A percentile compares a stretch with the other conserved stretches of the same genome.
Conservation (phyloP, 1,139 yeast genomes). For the Candida dubliniensis region DNA sequence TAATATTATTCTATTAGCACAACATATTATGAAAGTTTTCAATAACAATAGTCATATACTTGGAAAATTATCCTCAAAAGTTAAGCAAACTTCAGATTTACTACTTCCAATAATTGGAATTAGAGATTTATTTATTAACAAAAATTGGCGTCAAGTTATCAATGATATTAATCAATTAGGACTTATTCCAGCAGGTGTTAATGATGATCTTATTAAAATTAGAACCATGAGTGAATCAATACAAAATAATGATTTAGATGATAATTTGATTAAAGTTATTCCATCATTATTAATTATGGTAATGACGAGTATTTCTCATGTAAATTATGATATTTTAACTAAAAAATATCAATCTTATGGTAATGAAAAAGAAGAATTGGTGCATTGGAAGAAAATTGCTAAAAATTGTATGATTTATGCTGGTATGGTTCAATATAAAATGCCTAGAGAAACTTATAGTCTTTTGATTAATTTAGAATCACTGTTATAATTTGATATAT, state of each 20-base stretch:
- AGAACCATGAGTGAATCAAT: conserved; percentile 45
- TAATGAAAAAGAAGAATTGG: conserved; percentile 55
- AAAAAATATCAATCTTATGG: conserved; percentile 51
- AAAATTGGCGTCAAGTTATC: conserved; percentile 65
- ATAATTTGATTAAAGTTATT: conserved; percentile 71
- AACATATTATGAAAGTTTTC: conserved; percentile 55
- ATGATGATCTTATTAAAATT: conserved; percentile 37
- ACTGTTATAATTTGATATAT: conserved; percentile 27
- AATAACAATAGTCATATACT: conserved; percentile 52
- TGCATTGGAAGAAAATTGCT: conserved; percentile 61
- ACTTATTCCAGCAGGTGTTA: conserved; percentile 60
- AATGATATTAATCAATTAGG: conserved; percentile 57
- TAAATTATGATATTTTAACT: conserved; percentile 49
- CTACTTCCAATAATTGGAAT: conserved; percentile 69
- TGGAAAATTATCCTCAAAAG: conserved; percentile 42
- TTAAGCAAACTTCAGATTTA: conserved; percentile 62
- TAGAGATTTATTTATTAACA: conserved; percentile 56
- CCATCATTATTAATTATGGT: conserved; percentile 79
- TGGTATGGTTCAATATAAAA: conserved; percentile 91
- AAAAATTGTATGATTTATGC: conserved; percentile 92
- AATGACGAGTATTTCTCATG: conserved; percentile 73
- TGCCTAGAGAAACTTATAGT: conserved; percentile 90
- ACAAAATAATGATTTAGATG: conserved; percentile 54
- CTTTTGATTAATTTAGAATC: conserved; percentile 72
- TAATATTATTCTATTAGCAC: conserved; percentile 56